These are phyloP conservation scores for Solanum pimpinellifolium DNA, from an alignment of 257 asterid genomes.

Conservation along the genomic window DNA sequence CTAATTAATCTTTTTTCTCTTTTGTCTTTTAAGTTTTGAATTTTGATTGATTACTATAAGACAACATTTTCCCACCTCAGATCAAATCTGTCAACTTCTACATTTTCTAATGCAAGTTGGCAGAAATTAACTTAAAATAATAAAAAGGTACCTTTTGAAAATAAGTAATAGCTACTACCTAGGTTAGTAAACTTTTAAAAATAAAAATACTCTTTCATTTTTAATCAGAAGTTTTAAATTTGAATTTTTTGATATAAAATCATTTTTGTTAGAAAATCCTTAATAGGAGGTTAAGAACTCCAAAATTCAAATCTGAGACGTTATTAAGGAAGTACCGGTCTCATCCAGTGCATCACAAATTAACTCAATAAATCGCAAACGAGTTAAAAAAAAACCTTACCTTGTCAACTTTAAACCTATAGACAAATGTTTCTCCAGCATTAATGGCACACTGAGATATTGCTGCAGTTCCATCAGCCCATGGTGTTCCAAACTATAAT, in stretches of 20 bases:
- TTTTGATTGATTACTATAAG: not conserved
- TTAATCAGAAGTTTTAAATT: accelerated
- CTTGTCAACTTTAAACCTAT: conserved; percentile 57
- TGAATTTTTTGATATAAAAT: accelerated
- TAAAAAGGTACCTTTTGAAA: not conserved
- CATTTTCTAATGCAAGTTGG: not conserved
- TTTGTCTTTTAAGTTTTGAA: not conserved
- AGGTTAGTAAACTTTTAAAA: not conserved
- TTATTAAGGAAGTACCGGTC: accelerated
- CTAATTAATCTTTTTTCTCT: not conserved
- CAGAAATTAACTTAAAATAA: not conserved
- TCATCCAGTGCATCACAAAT: not conserved
- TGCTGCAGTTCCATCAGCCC: conserved; percentile 90
- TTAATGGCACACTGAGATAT: conserved; percentile 78
- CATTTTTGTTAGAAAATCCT: accelerated
- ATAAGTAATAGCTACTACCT: not conserved
- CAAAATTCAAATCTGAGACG: too few species aligned
- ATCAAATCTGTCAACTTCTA: not conserved
- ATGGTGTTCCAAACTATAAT: conserved; percentile 62
- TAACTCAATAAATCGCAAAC: not conserved
- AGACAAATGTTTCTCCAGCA: conserved; percentile 66
- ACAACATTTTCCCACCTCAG: not conserved
- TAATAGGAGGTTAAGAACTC: too few species aligned
- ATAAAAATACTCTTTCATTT: too few species aligned
- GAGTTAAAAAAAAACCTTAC: conserved; percentile 1